Evolutionary conservation across 768 basidiomycete genomes (phyloP), one percentile per base, ranked within the genome.

Genomic region (Suillus bovinus): DNA sequence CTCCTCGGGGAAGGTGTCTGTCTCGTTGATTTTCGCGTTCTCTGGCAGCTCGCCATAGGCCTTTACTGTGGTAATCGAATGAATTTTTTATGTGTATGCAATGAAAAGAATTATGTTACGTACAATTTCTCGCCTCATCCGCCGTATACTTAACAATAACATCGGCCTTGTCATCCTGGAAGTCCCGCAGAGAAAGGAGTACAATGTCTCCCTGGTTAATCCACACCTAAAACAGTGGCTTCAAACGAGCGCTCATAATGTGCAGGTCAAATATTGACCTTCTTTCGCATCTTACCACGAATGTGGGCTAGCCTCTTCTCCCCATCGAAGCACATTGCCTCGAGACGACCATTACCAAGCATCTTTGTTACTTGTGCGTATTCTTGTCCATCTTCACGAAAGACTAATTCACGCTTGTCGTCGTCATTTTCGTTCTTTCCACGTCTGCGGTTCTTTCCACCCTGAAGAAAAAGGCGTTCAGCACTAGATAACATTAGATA

Each of bases 361-460:
- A 99, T 99, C 82, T 99, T 99, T 59, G 80, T 88, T 57, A 99
- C 97, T 76, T 99, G 97, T 17, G 94, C 97, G 76, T 99, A 99
- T 77, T 99, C 95, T 78, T 99, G 97, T 8, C 96, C 96, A 72
- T 99, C 97, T 77, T 99, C 96, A 71, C 93, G 90, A 84, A 99
- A 99, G 44, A 98, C 95, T 61, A 99, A 86, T 77, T 99, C 97
- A 70, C 97, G 91, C 84, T 98, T 99, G 81, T 97, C 93, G 70
- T 93, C 92, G 61, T 99, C 97, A 80, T 96, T 97, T 82, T 99
- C 96, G 79, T 98, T 99, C 87, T 99, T 99, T 84, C 97, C 97
- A 80, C 97, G 86, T 86, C 97, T 86, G 80, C 96, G 87, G 81
- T 99, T 99, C 85, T 99, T 99, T 65, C 96, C 97, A 76, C 96